Conservation (phyloP, 192 early-diverging fungal species). For the Linnemannia zychae region DNA sequence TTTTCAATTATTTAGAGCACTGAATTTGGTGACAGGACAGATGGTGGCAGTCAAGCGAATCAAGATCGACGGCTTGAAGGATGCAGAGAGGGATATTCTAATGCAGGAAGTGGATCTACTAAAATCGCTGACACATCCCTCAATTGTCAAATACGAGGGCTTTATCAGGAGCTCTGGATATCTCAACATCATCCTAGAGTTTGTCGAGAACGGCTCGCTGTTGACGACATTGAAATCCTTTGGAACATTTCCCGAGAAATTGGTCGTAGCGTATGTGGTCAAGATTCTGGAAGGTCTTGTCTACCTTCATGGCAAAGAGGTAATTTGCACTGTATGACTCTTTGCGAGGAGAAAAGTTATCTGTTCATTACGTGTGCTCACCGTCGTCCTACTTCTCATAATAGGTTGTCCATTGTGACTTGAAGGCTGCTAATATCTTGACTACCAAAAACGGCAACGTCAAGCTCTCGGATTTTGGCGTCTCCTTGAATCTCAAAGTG, state of each 20-base stretch:
- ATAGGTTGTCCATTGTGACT: slow-evolving; percentile 91
- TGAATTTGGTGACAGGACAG: slow-evolving; percentile 83
- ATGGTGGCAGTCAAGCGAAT: slow-evolving; percentile 93
- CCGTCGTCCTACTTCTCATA: background rate
- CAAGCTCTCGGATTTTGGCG: slow-evolving; percentile 97
- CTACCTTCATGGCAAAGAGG: slow-evolving; percentile 90
- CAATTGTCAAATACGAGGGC: slow-evolving; percentile 88
- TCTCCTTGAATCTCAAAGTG: slow-evolving; percentile 85
- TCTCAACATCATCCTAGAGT: slow-evolving; percentile 90
- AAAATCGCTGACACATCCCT: slow-evolving; percentile 85
- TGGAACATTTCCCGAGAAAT: slow-evolving; percentile 91
- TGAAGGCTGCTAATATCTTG: slow-evolving; percentile 97
- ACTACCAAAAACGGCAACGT: slow-evolving; percentile 97
- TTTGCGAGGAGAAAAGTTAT: too few species aligned
- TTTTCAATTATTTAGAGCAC: slow-evolving; percentile 61
- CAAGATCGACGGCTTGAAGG: slow-evolving; percentile 75
- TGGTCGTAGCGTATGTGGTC: slow-evolving; percentile 87
- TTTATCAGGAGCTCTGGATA: slow-evolving; percentile 79
- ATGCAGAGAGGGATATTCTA: slow-evolving; percentile 77
- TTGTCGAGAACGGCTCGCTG: slow-evolving; percentile 94
- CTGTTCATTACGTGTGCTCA: background rate
- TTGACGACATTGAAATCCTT: slow-evolving; percentile 88
- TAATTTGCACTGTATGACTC: slow-evolving; percentile 28
- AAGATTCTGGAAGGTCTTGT: slow-evolving; percentile 92
- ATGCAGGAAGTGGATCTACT: slow-evolving; percentile 92